phyloP scores from a whole-genome alignment of 371 early-diverging fungal genomes.

The Apophysomyces ossiformis region DNA sequence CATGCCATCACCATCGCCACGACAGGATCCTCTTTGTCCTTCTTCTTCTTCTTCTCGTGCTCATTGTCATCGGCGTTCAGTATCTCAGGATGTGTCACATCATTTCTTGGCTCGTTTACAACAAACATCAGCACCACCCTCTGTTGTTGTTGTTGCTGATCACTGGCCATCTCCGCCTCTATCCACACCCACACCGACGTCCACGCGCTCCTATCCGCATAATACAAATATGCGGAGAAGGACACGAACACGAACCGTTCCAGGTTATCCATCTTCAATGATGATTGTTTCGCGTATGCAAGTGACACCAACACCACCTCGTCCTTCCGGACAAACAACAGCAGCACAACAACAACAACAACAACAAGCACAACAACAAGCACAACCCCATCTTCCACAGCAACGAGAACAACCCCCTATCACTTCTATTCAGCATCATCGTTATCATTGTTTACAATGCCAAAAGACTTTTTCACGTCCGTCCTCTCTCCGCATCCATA shows the following conservation, averaged over 20 bases:
- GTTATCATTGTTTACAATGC: constrained; percentile 22
- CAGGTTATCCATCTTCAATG: neutral
- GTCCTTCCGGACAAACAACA: neutral
- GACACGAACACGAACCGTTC: neutral
- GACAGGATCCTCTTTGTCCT: too few relatives aligned
- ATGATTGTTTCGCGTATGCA: constrained; percentile 6
- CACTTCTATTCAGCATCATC: neutral
- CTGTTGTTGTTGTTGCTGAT: too few relatives aligned
- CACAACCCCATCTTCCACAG: neutral
- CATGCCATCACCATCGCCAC: neutral
- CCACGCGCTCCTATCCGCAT: too few relatives aligned
- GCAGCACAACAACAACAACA: neutral
- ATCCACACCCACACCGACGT: neutral
- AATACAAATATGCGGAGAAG: too few relatives aligned
- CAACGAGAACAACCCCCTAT: neutral
- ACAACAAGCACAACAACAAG: neutral
- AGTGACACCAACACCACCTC: neutral
- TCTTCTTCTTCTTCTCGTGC: too few relatives aligned
- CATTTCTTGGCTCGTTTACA: neutral
- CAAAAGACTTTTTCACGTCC: constrained; percentile 32
- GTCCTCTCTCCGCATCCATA: constrained; percentile 64
- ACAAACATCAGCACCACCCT: neutral
- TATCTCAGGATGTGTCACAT: neutral
- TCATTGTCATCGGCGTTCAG: constrained; percentile 1
- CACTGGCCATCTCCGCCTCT: neutral